Conservation (phyloP, 2,329 filamentous ascomycete genomes). For the Waltergamsia citrina region DNA sequence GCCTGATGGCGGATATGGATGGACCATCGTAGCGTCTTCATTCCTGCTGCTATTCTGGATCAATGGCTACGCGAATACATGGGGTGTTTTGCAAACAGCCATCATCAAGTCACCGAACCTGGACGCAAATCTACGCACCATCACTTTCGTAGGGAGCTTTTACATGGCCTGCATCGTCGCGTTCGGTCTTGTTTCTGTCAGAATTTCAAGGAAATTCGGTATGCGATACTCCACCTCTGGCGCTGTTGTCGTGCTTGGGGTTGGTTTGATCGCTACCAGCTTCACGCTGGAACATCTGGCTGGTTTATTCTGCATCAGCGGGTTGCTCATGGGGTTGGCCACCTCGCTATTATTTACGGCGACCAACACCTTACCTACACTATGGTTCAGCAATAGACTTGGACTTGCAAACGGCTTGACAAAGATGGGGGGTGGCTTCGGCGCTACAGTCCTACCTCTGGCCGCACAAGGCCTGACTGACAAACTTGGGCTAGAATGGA, state of each 20-base stretch:
- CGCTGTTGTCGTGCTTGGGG: background rate
- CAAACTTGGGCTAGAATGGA: slow-evolving; percentile 31
- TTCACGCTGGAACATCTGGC: slow-evolving; percentile 3
- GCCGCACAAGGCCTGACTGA: slow-evolving; percentile 11
- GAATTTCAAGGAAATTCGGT: slow-evolving; percentile 1
- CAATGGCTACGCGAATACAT: slow-evolving; percentile 4
- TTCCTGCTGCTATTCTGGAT: slow-evolving; percentile 5
- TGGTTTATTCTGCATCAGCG: slow-evolving; percentile 2
- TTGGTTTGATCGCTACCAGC: slow-evolving; percentile 3
- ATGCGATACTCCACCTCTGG: slow-evolving; percentile 1
- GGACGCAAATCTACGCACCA: slow-evolving; percentile 3
- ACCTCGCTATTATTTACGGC: slow-evolving; percentile 4
- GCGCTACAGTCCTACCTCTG: slow-evolving; percentile 3
- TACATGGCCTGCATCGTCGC: slow-evolving; percentile 3
- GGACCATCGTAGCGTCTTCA: slow-evolving; percentile 4
- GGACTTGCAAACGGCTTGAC: slow-evolving; percentile 6
- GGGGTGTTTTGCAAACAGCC: slow-evolving; percentile 5
- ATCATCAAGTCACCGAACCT: background rate
- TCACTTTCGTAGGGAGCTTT: slow-evolving; percentile 5
- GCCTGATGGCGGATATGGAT: slow-evolving; percentile 7
- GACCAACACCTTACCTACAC: slow-evolving; percentile 6
- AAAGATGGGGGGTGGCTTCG: slow-evolving; percentile 6
- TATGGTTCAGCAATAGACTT: slow-evolving; percentile 7
- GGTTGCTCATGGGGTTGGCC: slow-evolving; percentile 1
- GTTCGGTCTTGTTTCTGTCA: slow-evolving; percentile 2